Evolutionary conservation across 345 rosid species (phyloP), one percentile per base, ranked within the genome.

Genomic region (Acer negundo): DNA sequence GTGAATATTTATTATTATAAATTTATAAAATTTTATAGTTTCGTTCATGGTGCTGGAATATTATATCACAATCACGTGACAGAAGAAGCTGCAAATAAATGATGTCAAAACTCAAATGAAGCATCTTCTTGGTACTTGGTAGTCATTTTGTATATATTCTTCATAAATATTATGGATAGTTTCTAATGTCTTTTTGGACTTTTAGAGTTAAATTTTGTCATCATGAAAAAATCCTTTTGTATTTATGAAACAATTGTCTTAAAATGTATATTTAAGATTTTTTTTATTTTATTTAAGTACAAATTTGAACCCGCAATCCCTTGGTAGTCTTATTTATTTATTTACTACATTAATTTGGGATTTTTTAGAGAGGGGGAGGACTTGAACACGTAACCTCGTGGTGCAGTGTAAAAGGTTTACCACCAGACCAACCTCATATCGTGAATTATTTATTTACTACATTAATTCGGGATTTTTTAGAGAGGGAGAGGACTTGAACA

Each of bases 11-110:
- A 16, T 16, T 49, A 7, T 8, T 31, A 23, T 70, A 23, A 26
- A 3, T 0, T 16, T 3, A 70, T 51, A 11, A 42, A 42, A 42
- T 42, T 42, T 42, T 42, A 42, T 42, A 5, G 26, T 22, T 44
- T 47, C 3, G 31, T 26, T 70, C 23, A 38, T 35, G 15, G 23
- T 12, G 19, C 59, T 58, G n/a, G 67, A 44, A 74, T 71, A 26
- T 35, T 64, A 44, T 46, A 59, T 55, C 47, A 56, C 40, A 68
- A 55, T 74, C 72, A 70, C 70, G 69, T 49, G 53, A 67, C 63
- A 49, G 22, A 24, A 70, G 69, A 24, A 70, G 69, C 44, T 68
- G 68, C 40, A 4, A 62, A 42, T 35, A 35, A 8, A 66, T 77
- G 72, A 55, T 77, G 80, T 67, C 55, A 59, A 59, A 53, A 10